These are phyloP conservation scores for Naganishia sp. DNA, from an alignment of 1,284 basidiomycete genomes.

Conservation along the genomic window DNA sequence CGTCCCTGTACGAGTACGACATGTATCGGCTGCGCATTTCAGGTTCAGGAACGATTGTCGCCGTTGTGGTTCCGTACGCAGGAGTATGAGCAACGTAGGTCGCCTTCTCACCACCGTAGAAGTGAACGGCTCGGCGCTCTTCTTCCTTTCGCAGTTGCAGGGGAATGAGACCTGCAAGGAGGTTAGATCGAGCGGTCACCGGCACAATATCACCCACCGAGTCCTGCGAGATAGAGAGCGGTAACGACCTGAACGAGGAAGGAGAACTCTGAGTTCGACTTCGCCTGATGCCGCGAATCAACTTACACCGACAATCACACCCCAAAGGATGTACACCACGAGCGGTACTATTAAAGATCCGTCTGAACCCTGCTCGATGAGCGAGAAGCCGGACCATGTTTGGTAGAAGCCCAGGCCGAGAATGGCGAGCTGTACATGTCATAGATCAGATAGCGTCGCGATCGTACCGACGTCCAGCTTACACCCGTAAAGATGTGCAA, in stretches of 20 bases:
- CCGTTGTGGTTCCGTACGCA: not conserved
- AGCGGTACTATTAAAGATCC: constrained; percentile 5
- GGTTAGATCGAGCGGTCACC: not conserved
- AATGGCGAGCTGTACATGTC: constrained; percentile 1
- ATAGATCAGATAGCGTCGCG: not conserved
- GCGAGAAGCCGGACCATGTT: constrained; percentile 19
- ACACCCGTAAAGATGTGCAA: constrained; percentile 16
- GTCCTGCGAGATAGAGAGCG: constrained; percentile 15
- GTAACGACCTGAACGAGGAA: not conserved
- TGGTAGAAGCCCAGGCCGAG: constrained; percentile 20
- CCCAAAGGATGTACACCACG: constrained; percentile 23
- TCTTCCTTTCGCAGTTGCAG: constrained; percentile 17
- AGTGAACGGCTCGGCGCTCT: not conserved
- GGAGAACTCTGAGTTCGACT: not conserved
- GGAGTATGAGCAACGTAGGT: not conserved
- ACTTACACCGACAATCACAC: constrained; percentile 20
- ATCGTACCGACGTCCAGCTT: not conserved
- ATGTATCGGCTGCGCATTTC: constrained; percentile 7
- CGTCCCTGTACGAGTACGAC: not conserved
- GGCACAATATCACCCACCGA: not conserved
- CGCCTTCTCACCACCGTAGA: constrained; percentile 1
- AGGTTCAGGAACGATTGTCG: not conserved
- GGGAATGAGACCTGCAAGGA: constrained; percentile 2
- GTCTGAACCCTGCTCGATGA: constrained; percentile 9
- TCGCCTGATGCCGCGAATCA: not conserved